phyloP scores from a whole-genome alignment of 2,329 filamentous ascomycete genomes.

The Aspergillus ustus region DNA sequence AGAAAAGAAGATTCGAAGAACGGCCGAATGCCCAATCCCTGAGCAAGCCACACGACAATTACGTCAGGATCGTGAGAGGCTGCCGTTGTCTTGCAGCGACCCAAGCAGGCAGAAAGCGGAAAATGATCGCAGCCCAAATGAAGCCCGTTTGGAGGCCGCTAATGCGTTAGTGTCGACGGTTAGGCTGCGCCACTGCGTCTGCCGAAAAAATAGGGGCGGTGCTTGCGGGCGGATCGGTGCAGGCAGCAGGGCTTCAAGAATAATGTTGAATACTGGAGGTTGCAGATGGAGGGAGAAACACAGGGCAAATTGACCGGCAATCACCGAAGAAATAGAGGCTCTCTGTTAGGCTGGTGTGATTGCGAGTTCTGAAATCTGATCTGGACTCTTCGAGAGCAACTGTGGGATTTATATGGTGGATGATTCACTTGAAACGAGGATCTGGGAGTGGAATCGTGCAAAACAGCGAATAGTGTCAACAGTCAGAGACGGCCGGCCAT shows the following conservation, averaged over 20 bases:
- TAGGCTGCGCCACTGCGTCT: slow-evolving; percentile 26
- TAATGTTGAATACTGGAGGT: neutral
- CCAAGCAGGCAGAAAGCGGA: slow-evolving; percentile 19
- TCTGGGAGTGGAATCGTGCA: slow-evolving; percentile 10
- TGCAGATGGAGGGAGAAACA: slow-evolving; percentile 12
- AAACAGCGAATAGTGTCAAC: slow-evolving; percentile 4
- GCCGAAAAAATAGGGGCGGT: slow-evolving; percentile 15
- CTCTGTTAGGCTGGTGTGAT: neutral
- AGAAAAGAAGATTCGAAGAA: slow-evolving; percentile 24
- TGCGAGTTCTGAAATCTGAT: neutral
- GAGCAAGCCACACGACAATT: slow-evolving; percentile 25
- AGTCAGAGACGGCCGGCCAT: slow-evolving; percentile 9
- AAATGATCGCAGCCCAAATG: slow-evolving; percentile 23
- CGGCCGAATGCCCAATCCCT: slow-evolving; percentile 18
- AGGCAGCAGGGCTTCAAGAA: neutral
- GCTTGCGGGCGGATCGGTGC: neutral
- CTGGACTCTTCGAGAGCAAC: slow-evolving; percentile 1
- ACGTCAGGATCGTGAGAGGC: slow-evolving; percentile 27
- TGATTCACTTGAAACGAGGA: slow-evolving; percentile 20
- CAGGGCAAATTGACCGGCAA: slow-evolving; percentile 9
- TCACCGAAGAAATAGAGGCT: slow-evolving; percentile 9
- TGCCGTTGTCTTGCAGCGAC: slow-evolving; percentile 25
- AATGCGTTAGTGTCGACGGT: slow-evolving; percentile 23
- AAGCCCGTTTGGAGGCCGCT: slow-evolving; percentile 19
- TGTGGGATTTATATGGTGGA: slow-evolving; percentile 20